These are phyloP conservation scores for Pittosporum tobira DNA, from an alignment of 129 eudicot species.

Conservation along the genomic window DNA sequence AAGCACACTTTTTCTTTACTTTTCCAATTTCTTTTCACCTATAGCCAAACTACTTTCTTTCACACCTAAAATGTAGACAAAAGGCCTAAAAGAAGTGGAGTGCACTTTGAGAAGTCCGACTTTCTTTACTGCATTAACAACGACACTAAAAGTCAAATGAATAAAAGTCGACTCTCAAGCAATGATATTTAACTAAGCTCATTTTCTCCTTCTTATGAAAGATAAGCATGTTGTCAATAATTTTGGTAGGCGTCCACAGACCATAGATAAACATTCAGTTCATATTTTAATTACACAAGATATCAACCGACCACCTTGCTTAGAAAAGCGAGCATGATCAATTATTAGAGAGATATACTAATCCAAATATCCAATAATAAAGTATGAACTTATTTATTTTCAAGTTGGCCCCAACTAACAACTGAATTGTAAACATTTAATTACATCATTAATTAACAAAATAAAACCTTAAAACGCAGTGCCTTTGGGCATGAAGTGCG, in stretches of 20 bases:
- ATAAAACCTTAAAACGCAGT: no score
- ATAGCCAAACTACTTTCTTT: no score
- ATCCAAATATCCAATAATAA: slow-evolving; percentile 11
- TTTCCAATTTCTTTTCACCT: no score
- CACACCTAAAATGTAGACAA: neutral
- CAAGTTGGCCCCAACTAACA: neutral
- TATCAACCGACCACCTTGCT: slow-evolving; percentile 15
- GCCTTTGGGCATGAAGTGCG: neutral
- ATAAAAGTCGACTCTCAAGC: slow-evolving; percentile 22
- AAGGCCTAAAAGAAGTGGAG: neutral
- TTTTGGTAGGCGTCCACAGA: neutral
- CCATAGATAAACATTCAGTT: neutral
- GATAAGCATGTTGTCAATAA: neutral
- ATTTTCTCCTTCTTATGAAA: no score
- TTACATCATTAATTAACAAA: no score
- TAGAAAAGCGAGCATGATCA: slow-evolving; percentile 1
- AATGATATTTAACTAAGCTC: neutral
- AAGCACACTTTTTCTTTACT: no score
- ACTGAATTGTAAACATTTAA: neutral
- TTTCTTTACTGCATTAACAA: neutral
- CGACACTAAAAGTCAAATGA: slow-evolving; percentile 20
- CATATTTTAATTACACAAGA: slow-evolving; percentile 13
- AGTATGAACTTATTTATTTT: neutral
- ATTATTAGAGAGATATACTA: neutral
- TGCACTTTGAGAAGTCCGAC: neutral